Evolutionary conservation across 1,139 yeast genomes (phyloP), one percentile per base, ranked within the genome.

Genomic region (Debaryomyces psychrophilus): DNA sequence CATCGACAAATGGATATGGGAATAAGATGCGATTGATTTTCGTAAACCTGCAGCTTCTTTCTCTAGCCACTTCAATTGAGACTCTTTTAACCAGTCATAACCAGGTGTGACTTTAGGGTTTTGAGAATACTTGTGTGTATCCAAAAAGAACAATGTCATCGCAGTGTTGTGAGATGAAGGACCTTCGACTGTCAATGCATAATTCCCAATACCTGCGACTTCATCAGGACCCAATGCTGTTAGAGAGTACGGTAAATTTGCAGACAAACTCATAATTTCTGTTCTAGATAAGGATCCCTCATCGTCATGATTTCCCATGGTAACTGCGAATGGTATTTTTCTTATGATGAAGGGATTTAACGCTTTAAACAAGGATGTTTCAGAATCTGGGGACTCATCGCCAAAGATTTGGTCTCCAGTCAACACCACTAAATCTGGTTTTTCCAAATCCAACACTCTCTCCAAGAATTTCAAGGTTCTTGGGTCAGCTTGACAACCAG

Each of bases 321-420:
- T 83, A 54, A 86, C 77, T 0, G 96, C 93, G 69, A 79, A 92
- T 2, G 97, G 97, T 6, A 90, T 84, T 38, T 75, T 67, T 34
- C 89, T 71, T 23, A 69, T 56, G 20, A 90, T 76, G 39, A 87
- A 78, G 1, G 96, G 95, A 4, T 79, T 72, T n/a, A 87, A 73
- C 0, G 86, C 93, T 61, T 92, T 92, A 52, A 85, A 73, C 15
- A 90, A 57, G 0, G 96, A 83, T 0, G 95, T 81, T 59, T 85
- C 87, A 0, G 95, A 76, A 60, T 92, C 97, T 1, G 87, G 88
- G 0, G 89, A 73, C 8, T 71, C 74, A 17, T 78, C 79, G 1
- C 93, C 93, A 68, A 82, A 83, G 1, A 89, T 74, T 62, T 87
- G 95, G 65, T 92, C 97, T 9, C 98, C 98, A 0, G 96, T 83